Evolutionary conservation across 768 basidiomycete species (phyloP).

Genomic region (Agaricus blazei): DNA sequence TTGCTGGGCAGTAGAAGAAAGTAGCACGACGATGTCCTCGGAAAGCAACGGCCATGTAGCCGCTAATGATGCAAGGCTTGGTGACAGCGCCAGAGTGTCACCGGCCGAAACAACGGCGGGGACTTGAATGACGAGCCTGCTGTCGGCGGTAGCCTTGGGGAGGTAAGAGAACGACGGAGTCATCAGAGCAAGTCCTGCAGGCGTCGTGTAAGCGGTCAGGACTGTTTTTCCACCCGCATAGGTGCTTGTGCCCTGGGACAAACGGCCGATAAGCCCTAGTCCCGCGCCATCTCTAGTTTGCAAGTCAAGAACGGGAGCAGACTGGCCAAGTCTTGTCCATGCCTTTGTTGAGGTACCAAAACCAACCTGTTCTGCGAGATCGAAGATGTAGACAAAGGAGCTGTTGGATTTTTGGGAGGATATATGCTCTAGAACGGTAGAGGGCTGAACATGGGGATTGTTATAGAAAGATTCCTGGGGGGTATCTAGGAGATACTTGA

Average conservation of each 20-base stretch:
- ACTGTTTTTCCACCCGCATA: conserved; percentile 55
- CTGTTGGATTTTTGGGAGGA: conserved; percentile 50
- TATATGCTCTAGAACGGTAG: conserved; percentile 63
- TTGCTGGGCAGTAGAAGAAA: conserved; percentile 84
- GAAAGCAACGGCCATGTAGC: conserved; percentile 57
- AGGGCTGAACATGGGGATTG: conserved; percentile 48
- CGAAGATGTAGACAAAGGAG: conserved; percentile 75
- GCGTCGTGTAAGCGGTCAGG: conserved; percentile 78
- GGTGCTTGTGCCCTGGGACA: conserved; percentile 75
- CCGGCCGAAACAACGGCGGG: conserved; percentile 66
- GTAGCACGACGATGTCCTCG: conserved; percentile 62
- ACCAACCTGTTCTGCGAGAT: conserved; percentile 79
- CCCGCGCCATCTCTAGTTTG: conserved; percentile 88
- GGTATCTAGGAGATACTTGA: conserved; percentile 19
- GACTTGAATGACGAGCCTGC: conserved; percentile 79
- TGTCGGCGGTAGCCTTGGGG: conserved; percentile 53
- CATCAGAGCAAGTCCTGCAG: conserved; percentile 81
- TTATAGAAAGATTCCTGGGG: conserved; percentile 27
- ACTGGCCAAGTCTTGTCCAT: conserved; percentile 44
- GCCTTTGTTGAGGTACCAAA: conserved; percentile 70
- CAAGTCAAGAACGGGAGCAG: conserved; percentile 57
- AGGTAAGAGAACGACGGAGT: conserved; percentile 71
- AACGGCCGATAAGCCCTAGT: conserved; percentile 67
- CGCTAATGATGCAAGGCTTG: conserved; percentile 69
- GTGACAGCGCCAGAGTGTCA: conserved; percentile 63